Evolutionary conservation across 495 filamentous ascomycete species (phyloP), one percentile per base, ranked within the genome.

Genomic region (Pseudomonodictys pantanalensis): DNA sequence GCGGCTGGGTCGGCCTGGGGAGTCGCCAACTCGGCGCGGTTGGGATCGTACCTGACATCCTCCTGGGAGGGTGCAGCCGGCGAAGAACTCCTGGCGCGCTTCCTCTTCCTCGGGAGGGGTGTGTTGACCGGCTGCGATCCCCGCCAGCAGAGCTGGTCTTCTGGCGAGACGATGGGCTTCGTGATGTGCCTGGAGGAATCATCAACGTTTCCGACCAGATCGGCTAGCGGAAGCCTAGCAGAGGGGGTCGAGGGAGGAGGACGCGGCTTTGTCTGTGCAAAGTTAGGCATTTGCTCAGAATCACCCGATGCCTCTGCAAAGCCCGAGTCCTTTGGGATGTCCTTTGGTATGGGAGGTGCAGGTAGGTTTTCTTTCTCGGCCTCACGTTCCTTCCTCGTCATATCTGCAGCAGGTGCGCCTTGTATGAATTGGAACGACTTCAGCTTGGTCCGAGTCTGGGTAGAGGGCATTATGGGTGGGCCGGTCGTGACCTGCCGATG

Each of bases 1-100:
- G 83, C 73, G 0, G 87, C 87, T 24, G 92, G 87, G 71, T 98
- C 93, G 41, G 85, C 82, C 56, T 88, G 85, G 23, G 90, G 89
- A 0, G 91, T 91, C 50, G 80, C 85, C 32, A 88, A 74, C 67
- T 29, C 75, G 76, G 55, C 82, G 77, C 38, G 83, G 64, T 49
- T 80, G 75, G 39, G 79, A 71, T 25, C 75, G 58, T 60, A 76
- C 75, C 58, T 77, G 77, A 15, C 72, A 12, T 75, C 77, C 20
- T 79, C 74, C 47, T 80, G 77, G 4, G 91, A 87, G 8, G 89
- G 89, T 15, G 86, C 85, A n/a, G 78, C 75, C 0, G 90, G 88
- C 9, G 92, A 92, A 7, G 91, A 93, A 72, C 87, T 92, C 68
- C 85, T 79, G 3, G 87, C 86, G 48, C 91, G 81, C 71, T 95